A percentile compares a stretch with the other conserved stretches of the same genome.
Conservation (phyloP, 495 filamentous ascomycete genomes). For the Neurospora sp. region DNA sequence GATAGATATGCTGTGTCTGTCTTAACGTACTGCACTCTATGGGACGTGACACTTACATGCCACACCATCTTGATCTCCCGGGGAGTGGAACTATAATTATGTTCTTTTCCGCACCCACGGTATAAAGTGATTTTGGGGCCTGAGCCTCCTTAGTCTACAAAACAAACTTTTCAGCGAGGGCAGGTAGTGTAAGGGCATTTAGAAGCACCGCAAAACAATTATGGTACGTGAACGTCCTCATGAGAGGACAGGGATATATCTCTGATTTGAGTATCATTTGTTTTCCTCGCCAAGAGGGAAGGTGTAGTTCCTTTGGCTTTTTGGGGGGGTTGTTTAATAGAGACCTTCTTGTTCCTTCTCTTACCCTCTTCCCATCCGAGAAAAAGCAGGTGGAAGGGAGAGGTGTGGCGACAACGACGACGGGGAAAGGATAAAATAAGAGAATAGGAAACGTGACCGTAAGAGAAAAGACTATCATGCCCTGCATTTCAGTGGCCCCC, state of each 20-base stretch:
- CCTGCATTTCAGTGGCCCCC: constrained; percentile 26
- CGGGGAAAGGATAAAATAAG: constrained; percentile 6
- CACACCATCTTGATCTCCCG: neutral
- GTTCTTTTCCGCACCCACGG: no score
- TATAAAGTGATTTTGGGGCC: neutral
- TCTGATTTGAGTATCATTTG: neutral
- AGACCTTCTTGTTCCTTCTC: neutral
- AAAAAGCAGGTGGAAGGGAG: neutral
- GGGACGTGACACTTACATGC: neutral
- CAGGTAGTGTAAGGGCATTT: neutral
- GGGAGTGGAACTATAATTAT: neutral
- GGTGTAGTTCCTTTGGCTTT: neutral
- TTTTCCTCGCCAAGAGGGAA: neutral
- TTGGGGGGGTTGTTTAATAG: neutral
- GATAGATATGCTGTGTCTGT: neutral
- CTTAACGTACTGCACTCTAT: neutral
- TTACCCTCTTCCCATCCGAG: neutral
- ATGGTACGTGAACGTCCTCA: neutral
- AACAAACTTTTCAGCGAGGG: neutral
- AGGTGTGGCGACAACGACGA: constrained; percentile 4
- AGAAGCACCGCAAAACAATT: neutral
- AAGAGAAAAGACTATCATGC: constrained; percentile 17
- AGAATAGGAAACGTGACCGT: constrained; percentile 12
- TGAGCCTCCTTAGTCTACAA: neutral
- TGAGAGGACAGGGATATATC: neutral